Evolutionary conservation across 176 grass and related monocot genomes (phyloP), one percentile per base, ranked within the genome.

Genomic region (bread wheat (Triticum aestivum)): DNA sequence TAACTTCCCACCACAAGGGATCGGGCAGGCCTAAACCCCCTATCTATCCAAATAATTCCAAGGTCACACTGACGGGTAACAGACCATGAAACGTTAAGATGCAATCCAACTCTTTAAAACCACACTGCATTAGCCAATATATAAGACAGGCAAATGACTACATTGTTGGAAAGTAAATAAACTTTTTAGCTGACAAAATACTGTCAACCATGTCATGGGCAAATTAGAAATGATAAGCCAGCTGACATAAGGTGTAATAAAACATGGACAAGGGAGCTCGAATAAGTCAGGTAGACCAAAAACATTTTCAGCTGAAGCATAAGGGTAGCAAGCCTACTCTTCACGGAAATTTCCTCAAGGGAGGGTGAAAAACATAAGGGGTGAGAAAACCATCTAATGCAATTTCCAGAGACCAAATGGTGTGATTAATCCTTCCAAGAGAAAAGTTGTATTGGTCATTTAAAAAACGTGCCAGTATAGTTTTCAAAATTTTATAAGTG

Each of bases 231-330:
- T 35, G 5, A 61, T 61, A 27, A 26, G 9, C 42, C 30, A 52
- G 32, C 39, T 45, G 32, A 47, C 82, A 82, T 39, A 35, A 20
- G 9, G 18, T 34, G 42, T n/a, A 79, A 72, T 52, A 52, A 52
- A 52, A 17, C 15, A 66, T 67, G 59, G 27, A 49, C 41, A 49
- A 15, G 33, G 21, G 44, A 69, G 63, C 41, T 52, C 39, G 11
- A 71, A 82, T 34, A 82, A 82, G 70, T 82, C 47, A 11, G 32
- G 61, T 23, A 12, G 69, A 38, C 35, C 47, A 82, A 45, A 77
- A 84, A 68, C 47, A 81, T 29, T 87, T 45, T 45, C 61, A 47
- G 13, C 41, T 44, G 29, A 30, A 30, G 29, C 29, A 30, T 41
- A 34, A 64, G 14, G 37, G 18, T 71, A 79, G 52, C 27, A 70